These are phyloP conservation scores for Handroanthus guayacan DNA, from an alignment of 257 asterid species.

Conservation along the genomic window DNA sequence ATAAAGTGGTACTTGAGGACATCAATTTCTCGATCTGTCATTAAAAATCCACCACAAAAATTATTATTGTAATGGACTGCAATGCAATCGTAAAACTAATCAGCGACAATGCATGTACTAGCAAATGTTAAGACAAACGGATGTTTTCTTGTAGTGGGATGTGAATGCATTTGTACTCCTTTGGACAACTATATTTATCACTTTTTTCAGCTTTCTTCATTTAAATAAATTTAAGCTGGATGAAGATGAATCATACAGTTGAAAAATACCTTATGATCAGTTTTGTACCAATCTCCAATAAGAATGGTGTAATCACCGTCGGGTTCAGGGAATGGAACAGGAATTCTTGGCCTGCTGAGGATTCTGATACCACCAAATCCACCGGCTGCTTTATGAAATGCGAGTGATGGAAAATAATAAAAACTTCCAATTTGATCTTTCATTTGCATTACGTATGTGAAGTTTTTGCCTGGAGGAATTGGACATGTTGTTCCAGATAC, in stretches of 20 bases:
- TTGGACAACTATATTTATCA: neutral
- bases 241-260: neutral
- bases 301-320: conserved; percentile 58
- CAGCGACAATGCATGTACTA: no score
- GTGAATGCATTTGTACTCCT: no score
- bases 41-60: no score
- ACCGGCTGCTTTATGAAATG: conserved; percentile 76
- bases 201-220: neutral
- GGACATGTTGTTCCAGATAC: conserved; percentile 75
- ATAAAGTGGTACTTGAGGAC: no score
- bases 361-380: conserved; percentile 71
- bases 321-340: conserved; percentile 73
- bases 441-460: conserved; percentile 65
- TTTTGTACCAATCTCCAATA: conserved; percentile 74
- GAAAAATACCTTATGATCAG: conserved; percentile 55
- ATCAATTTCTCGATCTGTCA: no score
- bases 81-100: no score
- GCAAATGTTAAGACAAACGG: no score
- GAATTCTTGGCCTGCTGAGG: conserved; percentile 68
- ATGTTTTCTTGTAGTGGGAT: no score
- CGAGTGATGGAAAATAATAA: conserved; percentile 69
- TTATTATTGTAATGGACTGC: no score
- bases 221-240: neutral
- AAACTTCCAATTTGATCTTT: conserved; percentile 84
- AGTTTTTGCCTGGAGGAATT: conserved; percentile 74